Evolutionary conservation across 805 yeast genomes (phyloP), one percentile per base, ranked within the genome.

Genomic region (Kuraishia borneana): DNA sequence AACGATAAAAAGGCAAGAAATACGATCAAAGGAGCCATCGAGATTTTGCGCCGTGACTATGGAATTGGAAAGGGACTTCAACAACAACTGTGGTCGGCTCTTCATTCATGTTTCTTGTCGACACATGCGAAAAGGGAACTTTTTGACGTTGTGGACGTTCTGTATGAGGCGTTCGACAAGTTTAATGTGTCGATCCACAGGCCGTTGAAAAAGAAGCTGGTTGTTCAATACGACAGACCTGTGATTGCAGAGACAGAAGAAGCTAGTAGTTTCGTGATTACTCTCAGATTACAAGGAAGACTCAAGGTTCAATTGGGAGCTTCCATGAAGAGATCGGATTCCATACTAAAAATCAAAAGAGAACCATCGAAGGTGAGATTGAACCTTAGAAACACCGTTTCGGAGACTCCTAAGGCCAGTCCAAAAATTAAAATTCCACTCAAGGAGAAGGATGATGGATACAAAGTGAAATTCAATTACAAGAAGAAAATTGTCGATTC

Each of bases 151-250:
- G 63, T 83, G 34, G 73, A 74, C 28, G 68, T 89, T 6, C 54
- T 89, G 19, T 83, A 73, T 45, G 68, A 68, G 26, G 71, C 87
- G 5, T 55, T 60, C 21, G 77, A 81, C 41, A 63, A 73, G 2
- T 66, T 77, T 30, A 48, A 69, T n/a, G 85, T 85, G 2, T 67
- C 59, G 3, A 56, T 87, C 17, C 68, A 74, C 5, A 56, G 76
- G 10, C 96, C 96, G 3, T 67, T 76, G 42, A 75, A 74, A 34
- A 77, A 73, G 48, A 73, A 72, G 42, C 60, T 92, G 18, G 73
- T 70, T 6, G 83, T 85, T 1, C 68, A 65, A 42, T 45, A 70
- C 34, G 41, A 64, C 4, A 41, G 39, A 16, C 20, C 36, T 19
- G 45, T 43, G 22, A 34, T 38, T 2, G 16, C 41, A 8, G 45